Conservation (phyloP, 2,329 filamentous ascomycete species). For the Fusarium mexicanum region DNA sequence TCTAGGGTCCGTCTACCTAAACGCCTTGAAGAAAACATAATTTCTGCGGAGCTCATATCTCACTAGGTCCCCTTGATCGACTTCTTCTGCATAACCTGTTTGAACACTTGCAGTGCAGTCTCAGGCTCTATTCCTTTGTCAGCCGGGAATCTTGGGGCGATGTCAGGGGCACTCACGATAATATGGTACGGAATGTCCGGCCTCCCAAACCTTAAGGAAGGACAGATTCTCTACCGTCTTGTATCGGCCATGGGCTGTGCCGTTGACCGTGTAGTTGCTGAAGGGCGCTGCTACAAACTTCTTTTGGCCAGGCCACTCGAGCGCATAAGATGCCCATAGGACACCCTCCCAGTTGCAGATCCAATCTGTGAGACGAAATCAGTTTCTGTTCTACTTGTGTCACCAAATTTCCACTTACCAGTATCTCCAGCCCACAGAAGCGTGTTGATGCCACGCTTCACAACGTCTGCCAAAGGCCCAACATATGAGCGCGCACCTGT, state of each 20-base stretch:
- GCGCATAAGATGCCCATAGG: slow-evolving; percentile 55
- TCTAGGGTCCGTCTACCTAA: background rate
- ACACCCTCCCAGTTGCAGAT: slow-evolving; percentile 68
- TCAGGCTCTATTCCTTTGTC: slow-evolving; percentile 35
- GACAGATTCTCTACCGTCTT: slow-evolving; percentile 65
- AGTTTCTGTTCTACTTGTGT: background rate
- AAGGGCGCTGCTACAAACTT: slow-evolving; percentile 49
- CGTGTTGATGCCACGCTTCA: slow-evolving; percentile 58
- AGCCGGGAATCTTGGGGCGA: background rate
- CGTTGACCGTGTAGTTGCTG: slow-evolving; percentile 59
- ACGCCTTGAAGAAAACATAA: background rate
- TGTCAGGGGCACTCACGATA: slow-evolving; percentile 45
- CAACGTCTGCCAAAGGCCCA: slow-evolving; percentile 54
- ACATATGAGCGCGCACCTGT: slow-evolving; percentile 57
- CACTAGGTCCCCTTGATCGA: slow-evolving; percentile 31
- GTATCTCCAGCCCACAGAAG: slow-evolving; percentile 66
- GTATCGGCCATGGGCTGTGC: slow-evolving; percentile 57
- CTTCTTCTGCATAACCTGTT: slow-evolving; percentile 41
- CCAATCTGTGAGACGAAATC: slow-evolving; percentile 52
- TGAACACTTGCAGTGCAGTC: slow-evolving; percentile 42
- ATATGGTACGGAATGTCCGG: slow-evolving; percentile 65
- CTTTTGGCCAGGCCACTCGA: slow-evolving; percentile 53
- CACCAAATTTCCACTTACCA: slow-evolving; percentile 36
- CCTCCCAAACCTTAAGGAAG: slow-evolving; percentile 67
- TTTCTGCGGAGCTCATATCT: background rate